Conservation (phyloP, 306 rosid genomes). For the Elaeagnus macrophylla region DNA sequence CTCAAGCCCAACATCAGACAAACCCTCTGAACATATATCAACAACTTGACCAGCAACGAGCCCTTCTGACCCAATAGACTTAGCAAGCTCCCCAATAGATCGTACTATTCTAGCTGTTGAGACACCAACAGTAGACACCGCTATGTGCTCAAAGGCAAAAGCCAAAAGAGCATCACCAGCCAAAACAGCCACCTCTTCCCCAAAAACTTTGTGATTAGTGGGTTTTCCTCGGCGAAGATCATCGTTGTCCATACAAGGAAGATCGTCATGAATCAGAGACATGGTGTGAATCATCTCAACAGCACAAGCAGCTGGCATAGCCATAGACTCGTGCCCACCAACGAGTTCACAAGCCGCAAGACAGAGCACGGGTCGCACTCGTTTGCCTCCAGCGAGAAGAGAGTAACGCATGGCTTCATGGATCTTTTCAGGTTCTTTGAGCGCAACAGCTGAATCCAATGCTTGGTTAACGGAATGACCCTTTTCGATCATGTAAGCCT, state of each 20-base stretch:
- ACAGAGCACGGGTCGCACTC: background rate
- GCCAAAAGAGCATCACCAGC: conserved; percentile 27
- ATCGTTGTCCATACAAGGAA: conserved; percentile 38
- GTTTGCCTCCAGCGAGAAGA: background rate
- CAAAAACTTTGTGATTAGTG: conserved; percentile 24
- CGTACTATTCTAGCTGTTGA: conserved; percentile 11
- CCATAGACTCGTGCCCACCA: background rate
- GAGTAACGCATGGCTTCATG: conserved; percentile 4
- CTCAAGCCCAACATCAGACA: conserved; percentile 14
- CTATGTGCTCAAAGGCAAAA: conserved; percentile 24
- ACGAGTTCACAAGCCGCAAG: background rate
- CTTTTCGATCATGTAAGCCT: background rate
- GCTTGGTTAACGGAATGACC: background rate
- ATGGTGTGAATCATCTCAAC: background rate
- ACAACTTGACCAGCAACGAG: conserved; percentile 31
- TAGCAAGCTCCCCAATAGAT: conserved; percentile 25
- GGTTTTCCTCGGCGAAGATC: conserved; percentile 21
- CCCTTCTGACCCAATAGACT: conserved; percentile 28
- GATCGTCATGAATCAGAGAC: conserved; percentile 19
- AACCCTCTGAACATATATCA: conserved; percentile 19
- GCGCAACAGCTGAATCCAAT: background rate
- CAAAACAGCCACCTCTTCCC: conserved; percentile 20
- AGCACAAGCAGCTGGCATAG: background rate
- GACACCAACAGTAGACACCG: conserved; percentile 12
- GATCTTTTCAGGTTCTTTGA: background rate